Evolutionary conservation across 2,329 filamentous ascomycete genomes (phyloP).

Genomic region (Fusarium udum): DNA sequence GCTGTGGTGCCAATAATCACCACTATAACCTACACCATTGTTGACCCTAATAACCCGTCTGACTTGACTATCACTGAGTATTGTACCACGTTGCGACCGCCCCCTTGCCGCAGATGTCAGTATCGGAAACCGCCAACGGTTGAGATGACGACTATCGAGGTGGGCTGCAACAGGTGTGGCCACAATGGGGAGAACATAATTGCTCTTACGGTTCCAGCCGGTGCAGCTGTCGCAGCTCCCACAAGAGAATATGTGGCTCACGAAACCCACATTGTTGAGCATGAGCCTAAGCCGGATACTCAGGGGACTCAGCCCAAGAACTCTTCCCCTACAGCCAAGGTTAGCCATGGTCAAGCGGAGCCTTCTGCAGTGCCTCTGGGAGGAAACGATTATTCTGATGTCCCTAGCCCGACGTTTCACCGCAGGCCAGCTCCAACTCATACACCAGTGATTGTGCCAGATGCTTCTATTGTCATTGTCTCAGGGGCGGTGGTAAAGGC

Average conservation of each 20-base stretch:
- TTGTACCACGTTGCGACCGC: neutral
- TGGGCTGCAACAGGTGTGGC: neutral
- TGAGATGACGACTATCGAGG: neutral
- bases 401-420: neutral
- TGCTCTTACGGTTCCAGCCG: neutral
- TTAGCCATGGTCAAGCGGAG: neutral
- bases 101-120: neutral
- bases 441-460: neutral
- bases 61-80: neutral
- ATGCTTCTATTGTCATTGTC: neutral
- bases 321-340: neutral
- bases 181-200: neutral
- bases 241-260: neutral
- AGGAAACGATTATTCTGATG: neutral
- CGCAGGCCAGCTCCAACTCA: neutral
- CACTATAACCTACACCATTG: neutral
- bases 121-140: neutral
- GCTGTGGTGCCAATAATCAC: neutral
- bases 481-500: neutral
- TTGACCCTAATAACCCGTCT: neutral
- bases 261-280: neutral
- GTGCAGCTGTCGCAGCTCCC: neutral
- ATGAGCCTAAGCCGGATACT: neutral
- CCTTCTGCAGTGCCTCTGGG: neutral
- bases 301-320: neutral